phyloP scores from a whole-genome alignment of 2,329 filamentous ascomycete species.

The Piedraia hortae region DNA sequence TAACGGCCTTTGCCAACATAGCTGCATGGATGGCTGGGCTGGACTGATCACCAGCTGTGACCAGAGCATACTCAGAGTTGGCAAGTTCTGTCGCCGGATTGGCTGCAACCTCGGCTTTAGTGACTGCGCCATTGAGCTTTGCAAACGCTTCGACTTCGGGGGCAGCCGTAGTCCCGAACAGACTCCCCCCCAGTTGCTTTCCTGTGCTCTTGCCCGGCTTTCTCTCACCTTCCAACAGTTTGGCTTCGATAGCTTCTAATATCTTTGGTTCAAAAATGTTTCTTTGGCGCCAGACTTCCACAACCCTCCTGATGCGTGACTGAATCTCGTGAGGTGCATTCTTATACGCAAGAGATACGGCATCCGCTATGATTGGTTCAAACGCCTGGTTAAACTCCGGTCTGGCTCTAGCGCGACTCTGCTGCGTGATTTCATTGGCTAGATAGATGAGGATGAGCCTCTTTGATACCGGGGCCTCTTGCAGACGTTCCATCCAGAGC shows the following conservation, averaged over 20 bases:
- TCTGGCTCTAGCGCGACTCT: conserved; percentile 77
- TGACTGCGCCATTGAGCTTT: conserved; percentile 41
- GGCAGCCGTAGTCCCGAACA: conserved; percentile 42
- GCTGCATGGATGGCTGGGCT: conserved; percentile 79
- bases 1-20: conserved; percentile 66
- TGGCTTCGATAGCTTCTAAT: conserved; percentile 51
- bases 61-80: conserved; percentile 54
- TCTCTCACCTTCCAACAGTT: conserved; percentile 39
- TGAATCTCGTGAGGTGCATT: conserved; percentile 67
- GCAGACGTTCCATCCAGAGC: conserved; percentile 72
- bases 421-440: conserved; percentile 89
- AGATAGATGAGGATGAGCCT: conserved; percentile 80
- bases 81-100: conserved; percentile 40
- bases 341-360: conserved; percentile 72
- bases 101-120: conserved; percentile 41
- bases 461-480: conserved; percentile 67
- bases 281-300: conserved; percentile 82
- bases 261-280: conserved; percentile 59
- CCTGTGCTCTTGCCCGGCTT: conserved; percentile 1
- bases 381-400: conserved; percentile 83
- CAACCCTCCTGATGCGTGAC: conserved; percentile 58
- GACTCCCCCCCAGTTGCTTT: conserved; percentile 31
- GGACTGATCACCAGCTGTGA: conserved; percentile 41
- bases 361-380: conserved; percentile 73
- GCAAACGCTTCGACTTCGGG: conserved; percentile 51